phyloP scores from a whole-genome alignment of 768 basidiomycete species.

The Pleurotus sapidus region DNA sequence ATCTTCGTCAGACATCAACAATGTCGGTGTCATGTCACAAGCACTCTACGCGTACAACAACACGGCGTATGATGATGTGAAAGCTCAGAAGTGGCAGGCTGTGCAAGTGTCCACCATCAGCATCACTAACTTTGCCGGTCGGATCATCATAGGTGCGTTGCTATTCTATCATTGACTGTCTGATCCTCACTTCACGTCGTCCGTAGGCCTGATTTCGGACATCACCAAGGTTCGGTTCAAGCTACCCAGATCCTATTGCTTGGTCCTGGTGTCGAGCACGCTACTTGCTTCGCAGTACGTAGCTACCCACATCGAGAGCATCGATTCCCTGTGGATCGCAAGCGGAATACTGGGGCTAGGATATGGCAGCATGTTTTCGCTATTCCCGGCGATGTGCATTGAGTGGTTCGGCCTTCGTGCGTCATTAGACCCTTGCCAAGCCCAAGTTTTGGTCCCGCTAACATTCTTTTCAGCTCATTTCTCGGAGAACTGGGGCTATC shows the following conservation, averaged over 20 bases:
- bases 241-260: conserved; percentile 65
- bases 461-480: conserved; percentile 51
- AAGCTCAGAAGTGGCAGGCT: conserved; percentile 75
- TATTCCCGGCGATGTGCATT: conserved; percentile 72
- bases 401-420: conserved; percentile 89
- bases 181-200: not conserved
- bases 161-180: not conserved
- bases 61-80: conserved; percentile 59
- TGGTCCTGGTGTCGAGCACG: conserved; percentile 61
- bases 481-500: conserved; percentile 85
- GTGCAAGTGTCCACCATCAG: conserved; percentile 83
- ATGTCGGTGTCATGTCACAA: conserved; percentile 70
- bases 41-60: conserved; percentile 64
- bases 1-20: conserved; percentile 62
- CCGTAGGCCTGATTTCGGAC: conserved; percentile 67
- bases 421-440: conserved; percentile 23
- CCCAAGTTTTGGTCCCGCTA: not conserved
- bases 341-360: conserved; percentile 55
- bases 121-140: conserved; percentile 76
- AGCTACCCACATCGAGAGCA: conserved; percentile 51
- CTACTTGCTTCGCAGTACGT: conserved; percentile 74
- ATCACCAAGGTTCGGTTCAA: conserved; percentile 51
- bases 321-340: conserved; percentile 68
- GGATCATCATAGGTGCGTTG: conserved; percentile 66
- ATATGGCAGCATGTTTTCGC: conserved; percentile 71